Evolutionary conservation across 2,329 filamentous ascomycete genomes (phyloP).

Genomic region (Aquanectria penicillioides): DNA sequence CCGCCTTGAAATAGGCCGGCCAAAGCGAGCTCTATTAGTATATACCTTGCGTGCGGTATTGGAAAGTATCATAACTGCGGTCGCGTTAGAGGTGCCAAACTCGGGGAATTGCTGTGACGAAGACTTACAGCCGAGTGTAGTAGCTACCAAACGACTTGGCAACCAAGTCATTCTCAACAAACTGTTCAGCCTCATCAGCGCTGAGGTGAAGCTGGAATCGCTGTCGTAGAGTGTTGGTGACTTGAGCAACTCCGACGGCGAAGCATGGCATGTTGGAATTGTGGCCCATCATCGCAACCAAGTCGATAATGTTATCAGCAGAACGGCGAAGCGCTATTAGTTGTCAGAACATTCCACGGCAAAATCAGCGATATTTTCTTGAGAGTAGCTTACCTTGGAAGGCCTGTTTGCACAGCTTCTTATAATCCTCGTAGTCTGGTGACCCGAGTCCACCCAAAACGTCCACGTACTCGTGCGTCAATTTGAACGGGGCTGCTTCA

Average conservation of each 20-base stretch:
- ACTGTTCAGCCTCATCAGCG: conserved; percentile 81
- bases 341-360: conserved; percentile 15
- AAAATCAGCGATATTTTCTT: neutral
- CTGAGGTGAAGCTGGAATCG: conserved; percentile 86
- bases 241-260: conserved; percentile 76
- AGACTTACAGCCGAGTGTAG: conserved; percentile 81
- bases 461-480: conserved; percentile 87
- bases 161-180: conserved; percentile 82
- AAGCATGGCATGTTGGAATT: conserved; percentile 89
- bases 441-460: conserved; percentile 79
- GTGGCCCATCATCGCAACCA: conserved; percentile 86
- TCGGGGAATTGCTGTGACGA: neutral
- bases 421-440: conserved; percentile 78
- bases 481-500: conserved; percentile 87
- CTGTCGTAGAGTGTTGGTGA: conserved; percentile 74
- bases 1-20: neutral
- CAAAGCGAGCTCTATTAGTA: conserved; percentile 63
- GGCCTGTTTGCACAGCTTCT: conserved; percentile 81
- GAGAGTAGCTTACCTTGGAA: conserved; percentile 72
- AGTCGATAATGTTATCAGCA: conserved; percentile 82
- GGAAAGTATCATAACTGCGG: conserved; percentile 83
- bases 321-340: conserved; percentile 74
- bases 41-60: conserved; percentile 88
- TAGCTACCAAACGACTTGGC: conserved; percentile 87
- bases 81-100: conserved; percentile 15